A percentile compares a stretch with the other conserved stretches of the same genome.
Evolutionary conservation across 1,139 yeast genomes (phyloP).

Genomic region (Waltiozyma sp.): DNA sequence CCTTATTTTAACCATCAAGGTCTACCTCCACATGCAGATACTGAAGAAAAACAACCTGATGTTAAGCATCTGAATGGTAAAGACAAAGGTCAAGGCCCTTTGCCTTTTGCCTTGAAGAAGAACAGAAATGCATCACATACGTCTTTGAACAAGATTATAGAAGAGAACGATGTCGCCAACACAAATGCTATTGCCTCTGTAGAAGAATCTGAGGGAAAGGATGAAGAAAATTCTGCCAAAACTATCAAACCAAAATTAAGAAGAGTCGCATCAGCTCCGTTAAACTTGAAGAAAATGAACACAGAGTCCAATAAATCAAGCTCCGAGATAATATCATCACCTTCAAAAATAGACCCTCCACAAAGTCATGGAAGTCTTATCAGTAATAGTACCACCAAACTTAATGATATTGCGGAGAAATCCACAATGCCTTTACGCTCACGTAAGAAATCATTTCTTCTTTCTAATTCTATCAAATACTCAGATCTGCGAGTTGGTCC

Average conservation of each 20-base stretch:
- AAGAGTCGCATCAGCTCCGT: conserved; percentile 76
- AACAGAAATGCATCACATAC: conserved; percentile 13
- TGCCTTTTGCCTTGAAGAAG: conserved; percentile 26
- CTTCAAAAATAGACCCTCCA: neutral
- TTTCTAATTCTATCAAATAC: conserved; percentile 16
- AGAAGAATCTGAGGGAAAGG: neutral
- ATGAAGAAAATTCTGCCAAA: conserved; percentile 4
- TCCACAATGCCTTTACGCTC: conserved; percentile 9
- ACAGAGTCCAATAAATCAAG: conserved; percentile 1
- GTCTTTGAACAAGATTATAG: conserved; percentile 12
- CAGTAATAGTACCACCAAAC: conserved; percentile 5
- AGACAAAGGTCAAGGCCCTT: conserved; percentile 19
- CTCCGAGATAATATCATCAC: neutral
- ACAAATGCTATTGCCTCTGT: neutral
- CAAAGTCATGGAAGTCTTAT: neutral
- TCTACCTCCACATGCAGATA: conserved; percentile 36
- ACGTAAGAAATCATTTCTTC: conserved; percentile 16
- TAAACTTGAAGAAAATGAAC: conserved; percentile 27
- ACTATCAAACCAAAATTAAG: conserved; percentile 41
- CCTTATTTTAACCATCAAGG: conserved; percentile 47
- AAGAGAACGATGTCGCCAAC: conserved; percentile 5
- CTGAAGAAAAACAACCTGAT: conserved; percentile 7
- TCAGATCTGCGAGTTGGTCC: conserved; percentile 48
- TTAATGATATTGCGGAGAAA: conserved; percentile 8
- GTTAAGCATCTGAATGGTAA: conserved; percentile 1